Evolutionary conservation across 2,329 filamentous ascomycete genomes (phyloP).

Genomic region (Paecilomyces sp.): DNA sequence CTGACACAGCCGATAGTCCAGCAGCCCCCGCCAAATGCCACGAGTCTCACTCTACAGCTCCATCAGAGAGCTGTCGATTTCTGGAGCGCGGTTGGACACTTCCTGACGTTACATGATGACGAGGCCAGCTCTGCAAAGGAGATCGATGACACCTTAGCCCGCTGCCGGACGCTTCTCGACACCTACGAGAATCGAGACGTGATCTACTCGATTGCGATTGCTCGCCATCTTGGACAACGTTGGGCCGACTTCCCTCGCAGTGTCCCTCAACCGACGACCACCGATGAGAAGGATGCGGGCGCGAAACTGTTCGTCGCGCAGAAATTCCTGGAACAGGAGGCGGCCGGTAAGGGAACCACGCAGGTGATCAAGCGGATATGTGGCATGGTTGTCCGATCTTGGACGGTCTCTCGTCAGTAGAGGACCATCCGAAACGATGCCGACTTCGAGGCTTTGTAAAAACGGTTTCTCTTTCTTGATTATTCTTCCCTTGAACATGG

Average conservation of each 20-base stretch:
- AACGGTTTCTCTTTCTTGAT: not conserved
- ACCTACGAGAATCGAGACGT: constrained; percentile 83
- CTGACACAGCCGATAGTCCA: constrained; percentile 37
- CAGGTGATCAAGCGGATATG: constrained; percentile 66
- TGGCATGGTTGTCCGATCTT: constrained; percentile 58
- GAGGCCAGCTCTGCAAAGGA: constrained; percentile 45
- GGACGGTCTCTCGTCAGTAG: constrained; percentile 35
- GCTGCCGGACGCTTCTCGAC: constrained; percentile 65
- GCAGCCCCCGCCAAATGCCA: constrained; percentile 28
- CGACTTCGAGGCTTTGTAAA: not conserved
- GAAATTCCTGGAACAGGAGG: constrained; percentile 61
- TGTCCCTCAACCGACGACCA: constrained; percentile 48
- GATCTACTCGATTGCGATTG: constrained; percentile 79
- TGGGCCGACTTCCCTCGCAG: constrained; percentile 54
- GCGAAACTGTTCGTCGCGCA: constrained; percentile 62
- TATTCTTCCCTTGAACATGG: too few species aligned
- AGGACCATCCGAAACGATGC: constrained; percentile 1
- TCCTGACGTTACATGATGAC: constrained; percentile 59
- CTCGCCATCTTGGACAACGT: constrained; percentile 64
- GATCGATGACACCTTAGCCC: constrained; percentile 58
- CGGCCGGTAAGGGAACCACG: constrained; percentile 61
- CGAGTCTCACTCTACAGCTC: constrained; percentile 42
- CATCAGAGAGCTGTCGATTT: constrained; percentile 64
- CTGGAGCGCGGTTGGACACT: constrained; percentile 72
- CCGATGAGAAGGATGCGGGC: constrained; percentile 60